phyloP scores from a whole-genome alignment of 352 stramenopile genomes.

The Globisporangium takayamanum region DNA sequence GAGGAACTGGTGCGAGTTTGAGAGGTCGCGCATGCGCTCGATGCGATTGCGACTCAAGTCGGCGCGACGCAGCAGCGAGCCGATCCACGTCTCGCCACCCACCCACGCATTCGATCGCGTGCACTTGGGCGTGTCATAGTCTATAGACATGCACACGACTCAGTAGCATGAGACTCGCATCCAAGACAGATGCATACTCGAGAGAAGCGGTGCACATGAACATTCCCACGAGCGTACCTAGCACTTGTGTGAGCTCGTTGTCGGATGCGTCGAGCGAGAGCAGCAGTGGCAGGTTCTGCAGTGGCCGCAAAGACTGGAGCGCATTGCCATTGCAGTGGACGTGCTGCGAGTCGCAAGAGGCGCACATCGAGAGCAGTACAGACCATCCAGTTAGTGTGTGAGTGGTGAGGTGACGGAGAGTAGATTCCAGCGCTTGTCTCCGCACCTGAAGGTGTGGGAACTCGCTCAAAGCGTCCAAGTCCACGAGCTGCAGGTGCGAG shows the following conservation, averaged over 20 bases:
- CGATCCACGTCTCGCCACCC: constrained; percentile 50
- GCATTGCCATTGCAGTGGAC: constrained; percentile 45
- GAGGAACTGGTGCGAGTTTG: constrained; percentile 47
- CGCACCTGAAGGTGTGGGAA: constrained; percentile 57
- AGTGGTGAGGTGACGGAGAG: neutral
- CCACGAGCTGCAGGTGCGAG: constrained; percentile 23
- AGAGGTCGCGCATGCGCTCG: constrained; percentile 40
- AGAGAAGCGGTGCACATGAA: neutral
- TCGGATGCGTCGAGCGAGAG: constrained; percentile 49
- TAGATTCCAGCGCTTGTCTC: too few species aligned
- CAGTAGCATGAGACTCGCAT: neutral
- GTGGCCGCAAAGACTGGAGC: constrained; percentile 33
- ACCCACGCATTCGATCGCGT: constrained; percentile 45
- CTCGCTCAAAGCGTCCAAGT: constrained; percentile 35
- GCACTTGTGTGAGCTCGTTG: constrained; percentile 48
- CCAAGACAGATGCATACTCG: neutral
- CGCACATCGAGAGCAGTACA: neutral
- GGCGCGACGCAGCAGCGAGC: constrained; percentile 52
- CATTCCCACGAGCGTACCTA: constrained; percentile 16
- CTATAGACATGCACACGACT: constrained; percentile 7
- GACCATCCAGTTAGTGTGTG: neutral
- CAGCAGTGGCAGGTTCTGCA: constrained; percentile 44
- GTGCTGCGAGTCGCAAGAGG: constrained; percentile 28
- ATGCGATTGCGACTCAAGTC: constrained; percentile 51
- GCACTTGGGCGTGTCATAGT: constrained; percentile 61